These are phyloP conservation scores for Komagataella phaffii DNA, from an alignment of 805 yeast genomes.

Conservation along the genomic window DNA sequence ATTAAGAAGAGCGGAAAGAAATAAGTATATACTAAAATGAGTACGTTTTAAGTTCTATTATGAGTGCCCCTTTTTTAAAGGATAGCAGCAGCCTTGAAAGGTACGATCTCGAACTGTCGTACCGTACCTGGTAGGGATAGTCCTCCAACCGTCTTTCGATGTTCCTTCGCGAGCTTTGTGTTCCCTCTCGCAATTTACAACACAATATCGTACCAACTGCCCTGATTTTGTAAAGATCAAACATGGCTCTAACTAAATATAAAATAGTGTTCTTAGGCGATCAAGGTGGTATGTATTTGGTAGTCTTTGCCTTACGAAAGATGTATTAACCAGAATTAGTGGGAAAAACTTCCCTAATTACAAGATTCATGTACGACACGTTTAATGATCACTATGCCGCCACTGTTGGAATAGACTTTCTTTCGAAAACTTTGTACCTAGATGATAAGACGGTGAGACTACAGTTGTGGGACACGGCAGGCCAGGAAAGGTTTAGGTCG, in stretches of 20 bases:
- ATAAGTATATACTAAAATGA: constrained; percentile 7
- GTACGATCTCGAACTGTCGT: not conserved
- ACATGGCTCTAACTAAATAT: constrained; percentile 36
- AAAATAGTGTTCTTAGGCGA: constrained; percentile 96
- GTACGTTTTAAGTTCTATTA: not conserved
- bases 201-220: not conserved
- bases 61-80: not conserved
- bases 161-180: not conserved
- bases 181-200: not conserved
- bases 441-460: constrained; percentile 92
- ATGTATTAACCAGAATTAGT: constrained; percentile 24
- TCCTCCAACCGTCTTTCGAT: not conserved
- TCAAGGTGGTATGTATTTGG: constrained; percentile 50
- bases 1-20: constrained; percentile 79
- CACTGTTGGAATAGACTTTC: constrained; percentile 92
- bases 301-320: not conserved
- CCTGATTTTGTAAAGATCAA: constrained; percentile 9
- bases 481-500: constrained; percentile 91
- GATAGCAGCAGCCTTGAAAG: not conserved
- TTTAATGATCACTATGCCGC: constrained; percentile 95
- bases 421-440: constrained; percentile 87
- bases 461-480: constrained; percentile 97
- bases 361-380: constrained; percentile 97
- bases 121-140: not conserved
- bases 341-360: constrained; percentile 90